Evolutionary conservation across 108 stramenopile species (phyloP), one percentile per base, ranked within the genome.

Genomic region (Discostella pseudostelligera): DNA sequence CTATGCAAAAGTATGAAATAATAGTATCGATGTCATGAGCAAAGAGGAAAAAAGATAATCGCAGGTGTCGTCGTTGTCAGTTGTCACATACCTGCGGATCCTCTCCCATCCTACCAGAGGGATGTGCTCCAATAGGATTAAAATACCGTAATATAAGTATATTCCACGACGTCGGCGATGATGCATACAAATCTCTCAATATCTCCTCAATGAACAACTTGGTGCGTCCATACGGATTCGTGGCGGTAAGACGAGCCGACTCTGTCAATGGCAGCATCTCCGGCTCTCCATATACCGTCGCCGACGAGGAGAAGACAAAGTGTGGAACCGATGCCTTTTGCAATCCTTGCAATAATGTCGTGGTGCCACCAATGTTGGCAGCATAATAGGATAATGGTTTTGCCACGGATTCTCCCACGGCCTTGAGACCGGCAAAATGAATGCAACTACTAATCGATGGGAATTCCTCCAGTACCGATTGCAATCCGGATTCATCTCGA

Each of bases 91-190:
- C 98, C 63, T 93, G 87, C 39, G 99, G 99, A 84, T 99, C 99
- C 72, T 99, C 99, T 3, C 99, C 99, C 65, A 99, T 98, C 19
- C 65, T 53, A 9, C 99, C 98, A 48, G 84, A 88, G 16, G 93
- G 81, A 87, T 99, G 99, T 0, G 99, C 97, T 10, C 99, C 99
- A 51, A 98, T 96, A n/a, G 99, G 99, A 81, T 99, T 99, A 81
- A 99, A 99, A 70, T 99, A 99, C 3, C 99, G 81, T 13, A 99
- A 77, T 43, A 98, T 92, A 48, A 89, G 61, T 36, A 90, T 80
- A 48, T 87, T 85, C 92, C 87, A 90, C 2, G n/a, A 55, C 0
- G 67, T 62, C 0, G 82, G 68, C 57, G 72, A 67, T 5, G 87
- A 85, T 0, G 82, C 89, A 63, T 85, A 74, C 39, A 81, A 72